phyloP scores from a whole-genome alignment of 1,284 basidiomycete species.

The Golubevia pallescens region DNA sequence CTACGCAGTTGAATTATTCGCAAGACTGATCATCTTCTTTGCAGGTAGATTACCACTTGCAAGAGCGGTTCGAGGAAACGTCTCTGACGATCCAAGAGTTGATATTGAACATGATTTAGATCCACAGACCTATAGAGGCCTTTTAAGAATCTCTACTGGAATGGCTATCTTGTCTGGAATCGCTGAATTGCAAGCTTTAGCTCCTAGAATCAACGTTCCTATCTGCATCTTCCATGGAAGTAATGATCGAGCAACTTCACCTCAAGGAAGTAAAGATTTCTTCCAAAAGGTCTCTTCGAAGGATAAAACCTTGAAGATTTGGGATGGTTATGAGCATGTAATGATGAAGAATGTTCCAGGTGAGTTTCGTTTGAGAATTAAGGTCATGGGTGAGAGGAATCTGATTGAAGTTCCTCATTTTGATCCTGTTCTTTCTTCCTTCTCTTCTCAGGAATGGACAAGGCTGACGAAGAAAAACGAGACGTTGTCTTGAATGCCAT shows the following conservation, averaged over 20 bases:
- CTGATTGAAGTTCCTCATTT: no score
- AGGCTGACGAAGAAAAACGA: constrained; percentile 31
- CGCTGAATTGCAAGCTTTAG: constrained; percentile 59
- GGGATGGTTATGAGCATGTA: constrained; percentile 68
- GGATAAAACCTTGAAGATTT: constrained; percentile 67
- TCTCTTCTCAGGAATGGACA: no score
- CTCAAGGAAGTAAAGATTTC: constrained; percentile 65
- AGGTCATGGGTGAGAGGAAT: no score
- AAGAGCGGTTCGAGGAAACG: constrained; percentile 67
- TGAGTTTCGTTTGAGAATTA: neutral
- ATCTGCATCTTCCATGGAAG: constrained; percentile 67
- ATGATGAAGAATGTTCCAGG: constrained; percentile 64
- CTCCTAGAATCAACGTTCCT: constrained; percentile 61
- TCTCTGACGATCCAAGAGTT: constrained; percentile 68
- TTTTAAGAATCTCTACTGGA: constrained; percentile 67
- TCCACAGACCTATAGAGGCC: constrained; percentile 67
- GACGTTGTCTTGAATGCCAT: constrained; percentile 39
- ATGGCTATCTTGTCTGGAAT: constrained; percentile 67
- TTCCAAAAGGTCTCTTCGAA: constrained; percentile 64
- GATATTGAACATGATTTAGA: constrained; percentile 54
- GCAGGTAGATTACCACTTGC: constrained; percentile 67
- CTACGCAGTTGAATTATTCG: constrained; percentile 64
- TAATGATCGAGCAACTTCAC: constrained; percentile 67
- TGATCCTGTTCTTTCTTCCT: no score
- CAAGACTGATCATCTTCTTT: constrained; percentile 62